Base-by-base conservation (phyloP, 257 asterid species). In the Paulownia fortunei region DNA sequence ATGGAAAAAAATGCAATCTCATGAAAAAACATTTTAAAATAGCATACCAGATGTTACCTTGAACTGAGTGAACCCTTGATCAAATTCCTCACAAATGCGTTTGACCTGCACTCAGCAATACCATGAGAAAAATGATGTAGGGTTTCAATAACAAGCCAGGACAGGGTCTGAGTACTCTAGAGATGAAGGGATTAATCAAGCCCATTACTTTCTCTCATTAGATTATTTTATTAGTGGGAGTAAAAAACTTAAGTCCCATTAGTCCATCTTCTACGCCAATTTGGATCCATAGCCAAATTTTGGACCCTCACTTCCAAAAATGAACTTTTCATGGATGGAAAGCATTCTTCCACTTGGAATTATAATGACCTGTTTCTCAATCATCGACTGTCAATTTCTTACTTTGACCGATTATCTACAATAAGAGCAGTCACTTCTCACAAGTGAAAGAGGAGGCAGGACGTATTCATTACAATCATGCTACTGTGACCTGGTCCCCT, bases 41-140 rank as follows among this genome's bases (percentile, higher is more conserved):
- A 77, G 97, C 97, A 87, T 94, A 94, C 98, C 97, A 88, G 86
- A 69, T 86, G 96, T 86, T 89, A 87, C 93, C 92, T 91, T 88
- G 98, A 84, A 81, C 83, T 91, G 94, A 44, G 81, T 51, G 76
- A 88, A 81, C 79, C 92, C 95, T 41, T 85, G 89, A 79, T 88
- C 89, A 56, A 91, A 86, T 70, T 94, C 98, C 83, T 88, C 81
- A 47, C 95, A 89, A 30, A 94, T 84, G 76, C 76, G 85, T 83
- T 81, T 88, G 71, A 94, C 88, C 98, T 91, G 89, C 86, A 88
- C 59, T 62, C 34, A 82, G 41, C 39, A 69, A 73, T 0, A 62
- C 61, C 76, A 82, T n/a, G 62, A 69, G 49, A 72, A 49, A 21
- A 30, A 36, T 1, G 15, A 26, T 39, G 49, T 23, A 58, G 46